Base-by-base conservation (phyloP, 2,329 filamentous ascomycete genomes). In the Fusarium sterilihyphosum region DNA sequence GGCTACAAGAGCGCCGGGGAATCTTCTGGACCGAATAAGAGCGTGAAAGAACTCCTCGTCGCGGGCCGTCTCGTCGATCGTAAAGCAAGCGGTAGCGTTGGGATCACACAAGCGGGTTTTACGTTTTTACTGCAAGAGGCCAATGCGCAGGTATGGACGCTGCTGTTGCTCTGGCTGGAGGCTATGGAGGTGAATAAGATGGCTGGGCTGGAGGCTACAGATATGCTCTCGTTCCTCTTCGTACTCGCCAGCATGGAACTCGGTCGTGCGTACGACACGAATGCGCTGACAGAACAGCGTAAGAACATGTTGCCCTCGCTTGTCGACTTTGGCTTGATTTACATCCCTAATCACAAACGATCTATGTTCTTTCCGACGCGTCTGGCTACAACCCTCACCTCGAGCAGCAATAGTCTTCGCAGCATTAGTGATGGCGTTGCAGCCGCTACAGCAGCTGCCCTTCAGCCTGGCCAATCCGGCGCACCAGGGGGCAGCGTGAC, bases 71-170 rank as follows among this genome's bases (percentile, higher is more conserved):
- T 98, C 14, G 95, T 99, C 26, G 92, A 94, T 80, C 83, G 85
- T 44, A 83, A 85, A 6, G 85, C 86, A 18, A 89, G 92, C 13
- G 90, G 90, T 49, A 97, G 84, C 62, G 88, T 94, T 16, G 90
- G 90, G 61, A 99, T 99, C 78, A 99, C 96, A 0, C 92, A 98
- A 80, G 91, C 94, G 6, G 96, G 96, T 13, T 99, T 99, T 81
- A 95, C 94, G 0, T 99, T 99, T 79, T 87, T 99, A 65, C 87
- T 99, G 14, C 96, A 98, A 79, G 96, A 98, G 80, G 92, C 96
- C 67, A 98, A 98, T 81, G 95, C 96, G 1, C 96, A 99, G 82
- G 95, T 99, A 41, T 99, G 96, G 96, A 96, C 95, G 33, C 87
- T 99, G 53, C 87, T 99, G 41, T 92, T 99, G 37, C 91, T 98